A percentile compares a stretch with the other conserved stretches of the same genome.
These are phyloP conservation scores for Helminthosporium solani DNA, from an alignment of 2,329 filamentous ascomycete genomes.

Conservation along the genomic window DNA sequence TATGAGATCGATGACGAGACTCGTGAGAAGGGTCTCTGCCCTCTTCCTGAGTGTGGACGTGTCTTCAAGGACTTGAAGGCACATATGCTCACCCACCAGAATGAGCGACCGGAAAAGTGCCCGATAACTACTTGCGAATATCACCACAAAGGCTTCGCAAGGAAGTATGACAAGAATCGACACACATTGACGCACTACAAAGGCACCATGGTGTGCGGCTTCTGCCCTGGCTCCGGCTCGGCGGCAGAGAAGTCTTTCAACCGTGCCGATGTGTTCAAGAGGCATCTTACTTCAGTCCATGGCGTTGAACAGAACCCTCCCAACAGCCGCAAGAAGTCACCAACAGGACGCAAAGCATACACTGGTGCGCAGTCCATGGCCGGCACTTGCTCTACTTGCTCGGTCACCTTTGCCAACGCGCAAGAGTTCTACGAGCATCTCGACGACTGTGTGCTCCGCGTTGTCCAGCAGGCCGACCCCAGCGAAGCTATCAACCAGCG, in stretches of 20 bases:
- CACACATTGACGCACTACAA: slow-evolving; percentile 96
- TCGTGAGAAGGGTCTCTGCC: slow-evolving; percentile 74
- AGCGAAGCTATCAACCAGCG: slow-evolving; percentile 47
- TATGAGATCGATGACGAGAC: slow-evolving; percentile 42
- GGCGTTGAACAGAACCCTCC: slow-evolving; percentile 90
- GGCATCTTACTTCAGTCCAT: slow-evolving; percentile 86
- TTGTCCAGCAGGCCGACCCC: slow-evolving; percentile 53
- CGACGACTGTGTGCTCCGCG: slow-evolving; percentile 67
- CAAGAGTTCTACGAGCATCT: slow-evolving; percentile 98
- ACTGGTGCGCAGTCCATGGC: slow-evolving; percentile 71
- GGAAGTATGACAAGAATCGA: slow-evolving; percentile 95
- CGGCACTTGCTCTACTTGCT: slow-evolving; percentile 90
- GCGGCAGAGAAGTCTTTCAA: slow-evolving; percentile 94
- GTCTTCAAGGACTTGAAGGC: slow-evolving; percentile 90
- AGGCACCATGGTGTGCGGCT: slow-evolving; percentile 94
- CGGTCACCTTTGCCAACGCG: slow-evolving; percentile 76
- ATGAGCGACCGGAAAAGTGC: slow-evolving; percentile 89
- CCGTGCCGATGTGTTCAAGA: slow-evolving; percentile 92
- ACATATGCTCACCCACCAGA: slow-evolving; percentile 92
- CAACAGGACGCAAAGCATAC: slow-evolving; percentile 62
- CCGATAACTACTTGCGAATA: slow-evolving; percentile 91
- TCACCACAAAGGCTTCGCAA: slow-evolving; percentile 85
- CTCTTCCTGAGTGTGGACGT: slow-evolving; percentile 79
- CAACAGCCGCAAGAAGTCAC: slow-evolving; percentile 78
- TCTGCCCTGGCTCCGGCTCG: slow-evolving; percentile 86